Evolutionary conservation across 2,329 filamentous ascomycete genomes (phyloP).

Genomic region (Onygenales sp.): DNA sequence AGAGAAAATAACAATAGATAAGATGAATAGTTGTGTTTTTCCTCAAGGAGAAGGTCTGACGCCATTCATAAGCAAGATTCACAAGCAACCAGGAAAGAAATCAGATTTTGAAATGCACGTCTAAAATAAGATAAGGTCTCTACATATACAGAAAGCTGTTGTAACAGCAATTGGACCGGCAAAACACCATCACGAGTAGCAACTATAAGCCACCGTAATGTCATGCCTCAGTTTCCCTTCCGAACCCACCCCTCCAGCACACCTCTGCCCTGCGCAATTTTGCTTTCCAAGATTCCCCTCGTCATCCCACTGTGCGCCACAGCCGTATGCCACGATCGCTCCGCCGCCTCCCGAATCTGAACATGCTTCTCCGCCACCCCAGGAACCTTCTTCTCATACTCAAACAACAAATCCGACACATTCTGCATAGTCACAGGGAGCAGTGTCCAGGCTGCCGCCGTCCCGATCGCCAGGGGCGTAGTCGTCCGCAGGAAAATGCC

Average conservation of each 20-base stretch:
- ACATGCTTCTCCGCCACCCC: constrained; percentile 74
- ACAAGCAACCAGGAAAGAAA: neutral
- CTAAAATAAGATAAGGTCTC: neutral
- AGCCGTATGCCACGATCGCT: constrained; percentile 62
- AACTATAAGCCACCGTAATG: neutral
- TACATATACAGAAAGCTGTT: constrained; percentile 3
- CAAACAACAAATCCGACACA: constrained; percentile 76
- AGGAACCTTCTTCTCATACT: constrained; percentile 84
- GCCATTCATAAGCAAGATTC: neutral
- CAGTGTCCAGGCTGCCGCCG: constrained; percentile 73
- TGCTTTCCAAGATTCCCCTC: constrained; percentile 66
- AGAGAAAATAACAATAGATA: no score
- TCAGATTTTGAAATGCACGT: neutral
- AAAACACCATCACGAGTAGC: neutral
- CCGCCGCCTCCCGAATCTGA: constrained; percentile 57
- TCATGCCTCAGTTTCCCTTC: constrained; percentile 61
- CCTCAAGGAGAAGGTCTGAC: no score
- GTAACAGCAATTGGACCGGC: neutral
- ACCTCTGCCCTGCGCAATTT: constrained; percentile 66
- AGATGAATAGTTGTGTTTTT: no score
- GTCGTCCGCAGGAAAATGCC: constrained; percentile 71
- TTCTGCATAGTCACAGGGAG: constrained; percentile 87
- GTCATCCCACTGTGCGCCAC: constrained; percentile 64
- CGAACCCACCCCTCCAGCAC: constrained; percentile 80
- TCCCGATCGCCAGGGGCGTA: constrained; percentile 68